A percentile compares a stretch with the other conserved stretches of the same genome.
These are phyloP conservation scores for Agapanthus africanus DNA, from an alignment of 106 monocot genomes.

Conservation along the genomic window DNA sequence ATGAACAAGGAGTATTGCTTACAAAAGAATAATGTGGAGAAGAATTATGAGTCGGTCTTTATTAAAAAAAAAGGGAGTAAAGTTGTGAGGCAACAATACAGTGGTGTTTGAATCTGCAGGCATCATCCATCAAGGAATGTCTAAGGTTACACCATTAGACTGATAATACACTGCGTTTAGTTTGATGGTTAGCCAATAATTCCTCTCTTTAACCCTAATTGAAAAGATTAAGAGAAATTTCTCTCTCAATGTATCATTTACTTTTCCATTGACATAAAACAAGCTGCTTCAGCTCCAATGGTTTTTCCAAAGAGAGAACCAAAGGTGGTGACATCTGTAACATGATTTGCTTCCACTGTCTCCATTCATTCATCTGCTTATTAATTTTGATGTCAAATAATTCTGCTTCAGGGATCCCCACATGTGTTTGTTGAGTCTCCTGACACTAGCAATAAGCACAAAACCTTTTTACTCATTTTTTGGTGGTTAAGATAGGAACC, in stretches of 20 bases:
- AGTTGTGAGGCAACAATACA: no score
- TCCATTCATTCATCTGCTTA: no score
- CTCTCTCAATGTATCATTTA: not conserved
- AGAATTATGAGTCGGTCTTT: not conserved
- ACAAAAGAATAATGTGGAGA: not conserved
- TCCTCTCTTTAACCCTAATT: not conserved
- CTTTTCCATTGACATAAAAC: slow-evolving; percentile 3
- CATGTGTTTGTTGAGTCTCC: not conserved
- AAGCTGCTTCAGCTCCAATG: slow-evolving; percentile 4
- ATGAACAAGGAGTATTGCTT: slow-evolving; percentile 44
- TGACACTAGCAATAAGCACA: not conserved
- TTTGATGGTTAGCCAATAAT: not conserved
- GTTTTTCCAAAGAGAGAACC: slow-evolving; percentile 5
- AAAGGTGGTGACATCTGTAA: not conserved
- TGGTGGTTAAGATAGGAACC: slow-evolving; percentile 9
- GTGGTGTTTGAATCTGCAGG: no score
- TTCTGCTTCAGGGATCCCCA: not conserved
- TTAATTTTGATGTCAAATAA: no score
- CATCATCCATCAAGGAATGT: not conserved
- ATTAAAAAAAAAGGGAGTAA: not conserved
- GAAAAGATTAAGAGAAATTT: not conserved
- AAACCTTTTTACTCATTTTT: not conserved
- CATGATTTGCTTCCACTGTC: not conserved
- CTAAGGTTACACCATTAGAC: not conserved
- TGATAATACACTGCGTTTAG: not conserved